phyloP scores from a whole-genome alignment of 176 grass and related monocot species.

The Juncus effusus region DNA sequence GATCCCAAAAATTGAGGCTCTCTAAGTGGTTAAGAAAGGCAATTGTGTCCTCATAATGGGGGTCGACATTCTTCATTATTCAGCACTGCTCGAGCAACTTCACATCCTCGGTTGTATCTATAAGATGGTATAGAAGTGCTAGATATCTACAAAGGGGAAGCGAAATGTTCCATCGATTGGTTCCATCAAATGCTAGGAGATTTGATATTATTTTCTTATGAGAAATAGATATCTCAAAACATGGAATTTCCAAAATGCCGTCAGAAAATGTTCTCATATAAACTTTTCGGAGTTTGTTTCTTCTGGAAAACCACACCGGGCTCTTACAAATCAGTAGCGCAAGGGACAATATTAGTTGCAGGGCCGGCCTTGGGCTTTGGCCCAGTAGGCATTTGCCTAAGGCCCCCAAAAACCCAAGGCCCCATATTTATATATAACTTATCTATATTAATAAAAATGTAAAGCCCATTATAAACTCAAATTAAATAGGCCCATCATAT shows the following conservation, averaged over 20 bases:
- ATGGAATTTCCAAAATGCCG: conserved; percentile 9
- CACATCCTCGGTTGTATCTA: not conserved
- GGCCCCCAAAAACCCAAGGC: too few species aligned
- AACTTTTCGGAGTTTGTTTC: not conserved
- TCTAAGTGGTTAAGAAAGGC: conserved; percentile 16
- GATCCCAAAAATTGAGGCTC: not conserved
- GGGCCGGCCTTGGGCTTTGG: too few species aligned
- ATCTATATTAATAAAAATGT: too few species aligned
- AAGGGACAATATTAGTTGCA: not conserved
- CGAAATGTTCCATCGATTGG: too few species aligned
- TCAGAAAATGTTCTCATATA: not conserved
- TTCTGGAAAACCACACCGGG: conserved; percentile 2
- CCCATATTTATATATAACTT: too few species aligned
- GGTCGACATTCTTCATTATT: conserved; percentile 9
- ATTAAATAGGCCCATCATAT: too few species aligned
- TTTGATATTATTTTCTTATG: conserved; percentile 7
- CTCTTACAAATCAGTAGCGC: conserved; percentile 10
- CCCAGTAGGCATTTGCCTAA: too few species aligned
- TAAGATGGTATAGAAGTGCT: not conserved
- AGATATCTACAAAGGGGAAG: not conserved
- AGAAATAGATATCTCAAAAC: not conserved
- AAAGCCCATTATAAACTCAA: too few species aligned
- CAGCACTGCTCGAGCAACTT: not conserved
- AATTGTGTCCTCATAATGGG: conserved; percentile 1
- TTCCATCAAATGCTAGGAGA: conserved; percentile 7